Evolutionary conservation across 495 filamentous ascomycete genomes (phyloP).

Genomic region (Barbatosphaeria neglecta): DNA sequence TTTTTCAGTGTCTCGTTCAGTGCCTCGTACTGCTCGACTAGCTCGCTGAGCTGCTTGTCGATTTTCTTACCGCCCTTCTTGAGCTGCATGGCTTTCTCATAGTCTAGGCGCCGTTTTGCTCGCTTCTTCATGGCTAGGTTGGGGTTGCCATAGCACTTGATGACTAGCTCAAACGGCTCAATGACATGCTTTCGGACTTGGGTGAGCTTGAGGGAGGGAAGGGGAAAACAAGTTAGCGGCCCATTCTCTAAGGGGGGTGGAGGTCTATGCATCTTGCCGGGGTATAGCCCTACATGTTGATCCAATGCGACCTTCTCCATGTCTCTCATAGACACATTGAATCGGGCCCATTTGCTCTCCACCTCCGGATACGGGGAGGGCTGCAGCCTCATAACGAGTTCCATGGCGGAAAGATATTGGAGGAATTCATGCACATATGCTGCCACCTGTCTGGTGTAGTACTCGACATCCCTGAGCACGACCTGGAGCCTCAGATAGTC

Average conservation of each 20-base stretch:
- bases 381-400: slow-evolving; percentile 46
- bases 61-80: slow-evolving; percentile 65
- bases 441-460: slow-evolving; percentile 62
- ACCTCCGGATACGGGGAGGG: slow-evolving; percentile 61
- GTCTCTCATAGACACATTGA: slow-evolving; percentile 70
- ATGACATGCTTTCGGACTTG: slow-evolving; percentile 72
- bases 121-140: slow-evolving; percentile 83
- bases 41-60: slow-evolving; percentile 69
- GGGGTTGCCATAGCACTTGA: slow-evolving; percentile 70
- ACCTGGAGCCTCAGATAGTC: slow-evolving; percentile 84
- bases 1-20: slow-evolving; percentile 87
- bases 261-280: too few species aligned
- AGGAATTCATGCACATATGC: slow-evolving; percentile 62
- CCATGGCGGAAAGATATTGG: slow-evolving; percentile 57
- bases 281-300: slow-evolving; percentile 63
- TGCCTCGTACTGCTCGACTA: slow-evolving; percentile 75
- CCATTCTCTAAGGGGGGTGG: too few species aligned
- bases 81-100: slow-evolving; percentile 48
- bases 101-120: slow-evolving; percentile 78
- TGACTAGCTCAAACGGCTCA: slow-evolving; percentile 71
- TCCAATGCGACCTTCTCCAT: slow-evolving; percentile 65
- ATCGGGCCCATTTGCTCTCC: slow-evolving; percentile 83
- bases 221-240: slow-evolving; percentile 4
- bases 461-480: slow-evolving; percentile 79
- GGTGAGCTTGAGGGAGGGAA: too few species aligned